These are phyloP conservation scores for Amaranthus hypochondriacus DNA, from an alignment of 148 eudicot species.

Conservation along the genomic window DNA sequence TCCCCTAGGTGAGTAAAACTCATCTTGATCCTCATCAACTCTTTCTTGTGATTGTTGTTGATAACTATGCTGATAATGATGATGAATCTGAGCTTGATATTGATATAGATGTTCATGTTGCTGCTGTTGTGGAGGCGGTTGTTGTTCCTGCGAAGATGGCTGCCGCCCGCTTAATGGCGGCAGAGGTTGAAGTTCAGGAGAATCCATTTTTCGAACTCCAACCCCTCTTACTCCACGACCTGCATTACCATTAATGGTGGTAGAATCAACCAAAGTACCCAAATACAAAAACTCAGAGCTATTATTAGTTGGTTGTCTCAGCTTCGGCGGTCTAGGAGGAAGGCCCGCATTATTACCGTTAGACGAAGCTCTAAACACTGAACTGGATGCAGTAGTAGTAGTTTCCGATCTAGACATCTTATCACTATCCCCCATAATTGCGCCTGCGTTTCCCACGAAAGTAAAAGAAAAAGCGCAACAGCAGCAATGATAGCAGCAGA, in stretches of 20 bases:
- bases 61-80: conserved; percentile 3
- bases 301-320: conserved; percentile 46
- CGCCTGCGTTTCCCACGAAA: conserved; percentile 37
- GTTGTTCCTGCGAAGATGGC: conserved; percentile 1
- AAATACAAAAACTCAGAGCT: conserved; percentile 89
- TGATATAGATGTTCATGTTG: conserved; percentile 3
- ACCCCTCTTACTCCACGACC: conserved; percentile 2
- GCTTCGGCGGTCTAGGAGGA: conserved; percentile 37
- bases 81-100: neutral
- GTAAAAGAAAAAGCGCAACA: conserved; percentile 49
- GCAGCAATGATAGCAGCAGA: conserved; percentile 48
- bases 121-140: neutral
- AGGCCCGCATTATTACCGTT: conserved; percentile 2
- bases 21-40: conserved; percentile 56
- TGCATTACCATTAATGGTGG: conserved; percentile 18
- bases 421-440: conserved; percentile 10
- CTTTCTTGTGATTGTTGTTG: neutral
- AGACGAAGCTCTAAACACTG: neutral
- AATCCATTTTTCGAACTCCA: conserved; percentile 41
- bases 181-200: conserved; percentile 91
- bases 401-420: conserved; percentile 33
- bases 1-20: conserved; percentile 89
- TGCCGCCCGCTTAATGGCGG: conserved; percentile 53
- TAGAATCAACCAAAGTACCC: conserved; percentile 54
- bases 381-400: neutral